phyloP scores from a whole-genome alignment of 2,329 filamentous ascomycete species.

The Apiospora hydei region DNA sequence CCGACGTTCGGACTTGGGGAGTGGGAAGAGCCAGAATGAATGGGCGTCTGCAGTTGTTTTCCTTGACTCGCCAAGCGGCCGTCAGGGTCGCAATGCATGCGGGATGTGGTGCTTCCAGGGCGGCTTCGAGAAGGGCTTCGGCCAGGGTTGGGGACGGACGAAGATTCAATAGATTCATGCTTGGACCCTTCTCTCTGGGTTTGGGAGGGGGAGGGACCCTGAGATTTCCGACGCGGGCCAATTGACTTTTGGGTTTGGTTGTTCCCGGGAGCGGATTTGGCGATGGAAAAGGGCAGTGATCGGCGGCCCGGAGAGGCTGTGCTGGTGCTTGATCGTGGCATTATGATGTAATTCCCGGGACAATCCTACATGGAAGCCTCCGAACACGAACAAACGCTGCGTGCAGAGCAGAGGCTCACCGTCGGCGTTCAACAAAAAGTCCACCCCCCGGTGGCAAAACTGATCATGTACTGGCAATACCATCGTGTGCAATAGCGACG shows the following conservation, averaged over 20 bases:
- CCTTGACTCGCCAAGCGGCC: conserved; percentile 14
- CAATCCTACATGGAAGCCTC: conserved; percentile 9
- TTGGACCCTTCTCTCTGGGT: neutral
- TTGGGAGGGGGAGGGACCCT: neutral
- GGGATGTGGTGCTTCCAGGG: conserved; percentile 19
- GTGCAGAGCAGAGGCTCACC: neutral
- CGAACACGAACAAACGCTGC: conserved; percentile 20
- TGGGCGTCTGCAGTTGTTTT: neutral
- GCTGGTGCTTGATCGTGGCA: conserved; percentile 14
- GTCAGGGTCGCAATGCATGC: conserved; percentile 17
- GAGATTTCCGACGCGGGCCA: conserved; percentile 11
- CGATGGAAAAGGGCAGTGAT: conserved; percentile 17
- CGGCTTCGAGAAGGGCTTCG: conserved; percentile 19
- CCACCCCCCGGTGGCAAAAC: neutral
- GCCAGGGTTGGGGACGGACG: conserved; percentile 11
- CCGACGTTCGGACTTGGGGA: neutral
- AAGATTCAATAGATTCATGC: conserved; percentile 19
- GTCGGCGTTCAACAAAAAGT: neutral
- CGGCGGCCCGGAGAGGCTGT: conserved; percentile 21
- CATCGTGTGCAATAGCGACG: neutral
- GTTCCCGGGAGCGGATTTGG: conserved; percentile 17
- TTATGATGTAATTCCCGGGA: conserved; percentile 21
- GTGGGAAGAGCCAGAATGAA: neutral
- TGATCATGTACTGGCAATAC: neutral
- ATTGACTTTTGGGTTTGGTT: neutral